Evolutionary conservation across 2,329 filamentous ascomycete species (phyloP).

Genomic region (Hypomyces rosellus): DNA sequence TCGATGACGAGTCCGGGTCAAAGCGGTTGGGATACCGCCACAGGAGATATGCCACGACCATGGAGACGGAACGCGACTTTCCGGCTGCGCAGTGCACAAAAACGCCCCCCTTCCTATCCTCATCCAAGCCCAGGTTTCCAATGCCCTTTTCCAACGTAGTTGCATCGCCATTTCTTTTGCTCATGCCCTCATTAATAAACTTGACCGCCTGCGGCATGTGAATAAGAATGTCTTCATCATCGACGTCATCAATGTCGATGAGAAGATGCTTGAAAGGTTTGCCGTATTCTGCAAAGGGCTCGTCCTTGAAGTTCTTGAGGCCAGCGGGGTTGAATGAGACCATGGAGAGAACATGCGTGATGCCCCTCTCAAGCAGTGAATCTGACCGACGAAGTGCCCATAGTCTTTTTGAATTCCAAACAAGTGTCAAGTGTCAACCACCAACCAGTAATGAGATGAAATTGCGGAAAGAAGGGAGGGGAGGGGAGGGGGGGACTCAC

Average conservation of each 20-base stretch:
- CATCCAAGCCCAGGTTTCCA: slow-evolving; percentile 3
- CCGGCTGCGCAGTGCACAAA: slow-evolving; percentile 81
- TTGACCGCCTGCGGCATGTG: slow-evolving; percentile 71
- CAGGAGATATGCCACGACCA: slow-evolving; percentile 80
- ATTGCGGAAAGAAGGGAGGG: not conserved
- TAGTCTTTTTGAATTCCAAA: slow-evolving; percentile 49
- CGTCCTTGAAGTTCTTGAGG: slow-evolving; percentile 41
- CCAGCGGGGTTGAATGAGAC: slow-evolving; percentile 46
- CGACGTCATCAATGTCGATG: slow-evolving; percentile 84
- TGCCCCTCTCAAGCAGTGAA: slow-evolving; percentile 62
- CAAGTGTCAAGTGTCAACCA: not conserved
- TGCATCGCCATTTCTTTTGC: slow-evolving; percentile 13
- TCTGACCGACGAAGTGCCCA: slow-evolving; percentile 70
- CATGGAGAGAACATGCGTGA: slow-evolving; percentile 89
- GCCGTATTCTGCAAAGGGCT: slow-evolving; percentile 42
- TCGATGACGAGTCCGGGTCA: slow-evolving; percentile 23
- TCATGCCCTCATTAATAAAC: slow-evolving; percentile 75
- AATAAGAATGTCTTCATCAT: slow-evolving; percentile 78
- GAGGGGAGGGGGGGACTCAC: slow-evolving; percentile 21
- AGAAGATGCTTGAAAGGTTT: slow-evolving; percentile 64
- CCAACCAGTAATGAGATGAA: too few species aligned
- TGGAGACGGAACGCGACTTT: slow-evolving; percentile 84
- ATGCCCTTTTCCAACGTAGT: slow-evolving; percentile 8
- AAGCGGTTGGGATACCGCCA: slow-evolving; percentile 55
- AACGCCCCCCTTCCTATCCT: slow-evolving; percentile 34